Evolutionary conservation across 1,284 basidiomycete species (phyloP).

Genomic region (Apiotrichum gracile): DNA sequence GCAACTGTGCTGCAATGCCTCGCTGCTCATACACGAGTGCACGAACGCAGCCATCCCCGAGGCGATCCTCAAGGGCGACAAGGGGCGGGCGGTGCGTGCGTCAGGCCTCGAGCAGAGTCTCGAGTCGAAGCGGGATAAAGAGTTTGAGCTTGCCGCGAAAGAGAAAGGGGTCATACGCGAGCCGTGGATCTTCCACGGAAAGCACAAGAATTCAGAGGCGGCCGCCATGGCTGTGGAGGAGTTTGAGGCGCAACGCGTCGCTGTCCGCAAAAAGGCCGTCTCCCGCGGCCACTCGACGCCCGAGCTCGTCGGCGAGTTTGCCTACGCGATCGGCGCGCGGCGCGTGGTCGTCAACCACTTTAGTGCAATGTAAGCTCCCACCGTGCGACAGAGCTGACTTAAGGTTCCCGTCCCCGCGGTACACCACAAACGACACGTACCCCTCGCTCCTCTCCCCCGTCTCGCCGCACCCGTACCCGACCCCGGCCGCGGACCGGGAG

Average conservation of each 20-base stretch:
- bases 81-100: constrained; percentile 31
- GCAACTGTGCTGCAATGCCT: constrained; percentile 32
- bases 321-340: constrained; percentile 59
- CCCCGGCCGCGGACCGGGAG: constrained; percentile 1
- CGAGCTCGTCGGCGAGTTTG: constrained; percentile 73
- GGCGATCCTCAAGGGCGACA: constrained; percentile 38
- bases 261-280: constrained; percentile 57
- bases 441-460: constrained; percentile 50
- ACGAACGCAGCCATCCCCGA: constrained; percentile 72
- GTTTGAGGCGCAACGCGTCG: constrained; percentile 40
- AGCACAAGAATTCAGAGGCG: constrained; percentile 18
- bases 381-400: too few species aligned
- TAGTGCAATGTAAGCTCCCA: constrained; percentile 61
- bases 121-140: constrained; percentile 32
- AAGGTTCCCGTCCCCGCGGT: constrained; percentile 31
- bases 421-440: constrained; percentile 25
- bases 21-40: constrained; percentile 61
- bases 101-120: constrained; percentile 38
- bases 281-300: constrained; percentile 76
- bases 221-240: constrained; percentile 51
- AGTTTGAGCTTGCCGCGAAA: constrained; percentile 20
- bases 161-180: constrained; percentile 11
- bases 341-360: constrained; percentile 77
- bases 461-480: constrained; percentile 40
- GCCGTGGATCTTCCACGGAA: constrained; percentile 13